Base-by-base conservation (phyloP, 805 yeast species). In the Ogataea paraovalis region DNA sequence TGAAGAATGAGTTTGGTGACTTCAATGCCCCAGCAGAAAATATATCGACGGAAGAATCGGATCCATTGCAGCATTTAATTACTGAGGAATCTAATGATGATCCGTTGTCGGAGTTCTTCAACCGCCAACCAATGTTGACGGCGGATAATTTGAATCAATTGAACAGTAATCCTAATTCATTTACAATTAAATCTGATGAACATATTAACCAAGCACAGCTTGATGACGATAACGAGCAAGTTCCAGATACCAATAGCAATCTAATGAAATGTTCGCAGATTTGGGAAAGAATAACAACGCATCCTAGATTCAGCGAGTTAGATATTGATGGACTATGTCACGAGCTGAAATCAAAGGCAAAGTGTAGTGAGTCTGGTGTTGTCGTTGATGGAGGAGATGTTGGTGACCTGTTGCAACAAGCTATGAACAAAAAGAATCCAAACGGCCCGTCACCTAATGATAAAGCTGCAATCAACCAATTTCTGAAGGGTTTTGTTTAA, bases 251-350 rank as follows among this genome's bases (percentile, higher is more conserved):
- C 8, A 85, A 82, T 48, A 68, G 67, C 16, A 73, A 77, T 13
- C 63, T 80, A 56, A 68, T 86, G 68, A 81, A 80, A 60, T 94
- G 99, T 67, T 80, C 96, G 0, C 97, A 90, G 56, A 85, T 92
- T 14, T 94, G 99, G 99, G 98, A 92, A 66, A 78, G 98, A 61
- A 85, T 94, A 34, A 87, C 97, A 2, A 68, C 94, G 20, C 98
- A 94, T 73, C 98, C 99, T 30, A 81, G 85, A 62, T 94, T 91
- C 66, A 82, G 94, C 4, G 97, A 91, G 50, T 74, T 94, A 45
- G 99, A 94, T 66, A 91, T 94, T 54, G 97, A 92, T 62, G 95
- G 96, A 2, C 76, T 94, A 64, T 94, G 99, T 75, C 64, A 71
- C 39, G 99, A 94, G 69, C 75, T 94, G 62, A 87, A 92, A 68